Evolutionary conservation across 2,329 filamentous ascomycete genomes (phyloP), one percentile per base, ranked within the genome.

Genomic region (Colletotrichum liriopes): DNA sequence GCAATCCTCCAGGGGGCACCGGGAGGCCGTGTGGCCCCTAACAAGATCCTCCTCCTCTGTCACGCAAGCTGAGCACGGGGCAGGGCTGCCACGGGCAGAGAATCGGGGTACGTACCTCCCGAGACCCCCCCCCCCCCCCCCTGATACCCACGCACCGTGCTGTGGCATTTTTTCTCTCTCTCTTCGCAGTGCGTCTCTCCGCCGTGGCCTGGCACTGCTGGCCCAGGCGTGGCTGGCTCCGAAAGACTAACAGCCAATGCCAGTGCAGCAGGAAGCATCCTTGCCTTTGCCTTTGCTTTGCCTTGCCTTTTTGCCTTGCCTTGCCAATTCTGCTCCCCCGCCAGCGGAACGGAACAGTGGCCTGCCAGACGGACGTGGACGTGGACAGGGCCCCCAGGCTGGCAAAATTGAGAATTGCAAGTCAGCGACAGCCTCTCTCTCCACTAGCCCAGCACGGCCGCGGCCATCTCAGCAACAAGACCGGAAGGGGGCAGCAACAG

Each of bases 391-490:
- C 49, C 63, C 6, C 55, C 58, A 26, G 41, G 59, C 59, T 11
- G 62, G 51, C 51, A 65, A 56, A 65, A 65, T 26, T 52, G 29
- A 65, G 61, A 56, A 65, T 54, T 41, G 58, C 51, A 64, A 39
- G 43, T 37, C 65, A 49, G 49, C 20, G 43, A 51, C 23, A 35
- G 55, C 18, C 39, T 51, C 47, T 52, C 47, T 47, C 47, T 41
- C 23, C 51, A 35, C 43, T 11, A n/a, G 51, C 35, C 26, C 43
- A 23, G 61, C 49, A 54, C 43, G 20, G 61, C 49, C 43, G 26
- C 45, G 14, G 47, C 61, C 47, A 64, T 65, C 52, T 65, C 70
- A 72, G 60, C 66, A 72, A 72, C 70, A 72, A 72, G 65, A 70
- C 60, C 32, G 47, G 60, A 70, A 60, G 59, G 56, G 54, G 66